These are phyloP conservation scores for Verticillium zaregamsianum DNA, from an alignment of 2,329 filamentous ascomycete genomes.

Conservation along the genomic window DNA sequence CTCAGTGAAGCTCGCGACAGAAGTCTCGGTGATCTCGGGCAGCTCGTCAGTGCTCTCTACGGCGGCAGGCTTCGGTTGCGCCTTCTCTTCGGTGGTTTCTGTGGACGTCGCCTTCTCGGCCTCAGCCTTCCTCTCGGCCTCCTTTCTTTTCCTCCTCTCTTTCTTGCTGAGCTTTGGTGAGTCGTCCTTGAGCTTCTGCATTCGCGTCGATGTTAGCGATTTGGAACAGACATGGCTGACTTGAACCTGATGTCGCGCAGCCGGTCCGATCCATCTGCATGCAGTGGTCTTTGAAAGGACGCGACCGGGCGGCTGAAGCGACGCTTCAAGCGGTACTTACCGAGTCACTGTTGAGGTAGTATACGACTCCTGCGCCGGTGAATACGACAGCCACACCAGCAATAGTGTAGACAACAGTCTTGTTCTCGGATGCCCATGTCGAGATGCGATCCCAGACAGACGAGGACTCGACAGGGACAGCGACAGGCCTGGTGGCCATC, in stretches of 20 bases:
- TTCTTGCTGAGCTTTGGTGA: constrained; percentile 81
- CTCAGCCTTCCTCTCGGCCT: constrained; percentile 58
- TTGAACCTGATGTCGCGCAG: background rate
- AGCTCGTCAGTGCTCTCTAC: constrained; percentile 63
- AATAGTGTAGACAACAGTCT: constrained; percentile 92
- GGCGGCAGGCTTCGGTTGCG: constrained; percentile 44
- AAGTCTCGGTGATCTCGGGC: constrained; percentile 60
- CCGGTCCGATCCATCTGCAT: background rate
- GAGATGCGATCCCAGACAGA: constrained; percentile 86
- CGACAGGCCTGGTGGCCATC: constrained; percentile 31
- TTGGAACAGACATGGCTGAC: background rate
- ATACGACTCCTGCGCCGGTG: constrained; percentile 85
- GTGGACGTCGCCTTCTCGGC: constrained; percentile 30
- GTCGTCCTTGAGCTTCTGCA: constrained; percentile 26
- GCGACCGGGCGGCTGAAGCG: background rate
- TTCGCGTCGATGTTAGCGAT: background rate
- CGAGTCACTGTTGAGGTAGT: constrained; percentile 69
- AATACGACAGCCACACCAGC: constrained; percentile 91
- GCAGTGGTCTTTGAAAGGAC: background rate
- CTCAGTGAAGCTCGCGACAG: constrained; percentile 44
- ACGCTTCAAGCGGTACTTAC: constrained; percentile 33
- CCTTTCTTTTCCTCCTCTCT: constrained; percentile 83
- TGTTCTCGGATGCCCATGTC: constrained; percentile 92
- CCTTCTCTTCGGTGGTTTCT: constrained; percentile 20
- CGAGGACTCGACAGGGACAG: constrained; percentile 49